Evolutionary conservation across 108 stramenopile genomes (phyloP).

Genomic region (Nannochloropsis gaditana): DNA sequence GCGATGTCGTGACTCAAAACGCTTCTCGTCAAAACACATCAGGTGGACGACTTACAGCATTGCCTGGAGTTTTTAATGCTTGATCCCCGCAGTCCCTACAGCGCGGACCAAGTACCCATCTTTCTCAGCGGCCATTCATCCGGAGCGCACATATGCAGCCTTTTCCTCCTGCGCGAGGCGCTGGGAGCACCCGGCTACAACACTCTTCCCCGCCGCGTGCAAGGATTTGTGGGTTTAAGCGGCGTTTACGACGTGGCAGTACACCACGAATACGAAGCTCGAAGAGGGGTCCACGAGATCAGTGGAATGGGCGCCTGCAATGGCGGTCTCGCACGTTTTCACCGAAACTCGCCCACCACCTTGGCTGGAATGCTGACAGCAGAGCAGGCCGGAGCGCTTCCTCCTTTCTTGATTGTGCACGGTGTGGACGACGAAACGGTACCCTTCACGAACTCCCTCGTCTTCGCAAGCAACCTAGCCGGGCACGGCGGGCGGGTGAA

Average conservation of each 20-base stretch:
- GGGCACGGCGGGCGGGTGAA: background rate
- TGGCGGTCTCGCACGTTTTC: background rate
- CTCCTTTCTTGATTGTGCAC: background rate
- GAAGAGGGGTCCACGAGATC: slow-evolving; percentile 1
- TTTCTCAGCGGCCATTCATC: background rate
- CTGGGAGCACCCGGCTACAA: background rate
- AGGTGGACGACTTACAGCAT: slow-evolving; percentile 3
- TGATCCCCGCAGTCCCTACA: background rate
- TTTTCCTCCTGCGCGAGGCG: background rate
- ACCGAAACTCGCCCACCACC: background rate
- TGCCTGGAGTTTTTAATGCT: background rate
- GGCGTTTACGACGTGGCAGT: background rate
- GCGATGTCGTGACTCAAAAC: too few relatives aligned
- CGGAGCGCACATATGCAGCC: background rate
- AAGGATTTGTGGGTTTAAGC: background rate
- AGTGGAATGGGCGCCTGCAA: background rate
- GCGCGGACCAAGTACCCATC: background rate
- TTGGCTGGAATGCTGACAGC: background rate
- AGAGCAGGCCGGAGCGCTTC: background rate
- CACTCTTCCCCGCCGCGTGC: background rate
- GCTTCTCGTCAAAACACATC: background rate
- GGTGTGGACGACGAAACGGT: background rate
- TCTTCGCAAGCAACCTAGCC: background rate
- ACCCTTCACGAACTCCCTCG: background rate
- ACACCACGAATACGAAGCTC: background rate